These are phyloP conservation scores for Mycena vulgaris DNA, from an alignment of 768 basidiomycete genomes.

Conservation along the genomic window DNA sequence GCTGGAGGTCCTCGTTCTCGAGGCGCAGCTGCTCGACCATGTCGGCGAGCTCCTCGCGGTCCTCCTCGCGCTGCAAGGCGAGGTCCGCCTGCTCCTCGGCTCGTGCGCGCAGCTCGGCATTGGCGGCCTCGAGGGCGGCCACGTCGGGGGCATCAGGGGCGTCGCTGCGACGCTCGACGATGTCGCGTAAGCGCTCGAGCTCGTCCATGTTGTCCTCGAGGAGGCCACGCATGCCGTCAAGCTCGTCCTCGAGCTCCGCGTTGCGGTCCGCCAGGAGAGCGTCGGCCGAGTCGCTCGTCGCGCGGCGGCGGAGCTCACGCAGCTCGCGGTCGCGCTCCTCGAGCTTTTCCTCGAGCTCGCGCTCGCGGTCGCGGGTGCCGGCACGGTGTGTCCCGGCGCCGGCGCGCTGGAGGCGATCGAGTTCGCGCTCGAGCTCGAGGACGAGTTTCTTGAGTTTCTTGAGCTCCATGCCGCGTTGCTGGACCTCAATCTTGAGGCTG, in stretches of 20 bases:
- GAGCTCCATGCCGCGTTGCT: constrained; percentile 90
- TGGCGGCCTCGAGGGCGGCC: constrained; percentile 74
- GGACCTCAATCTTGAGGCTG: constrained; percentile 92
- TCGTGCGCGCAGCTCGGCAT: constrained; percentile 70
- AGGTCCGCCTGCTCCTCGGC: constrained; percentile 74
- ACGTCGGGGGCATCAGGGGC: constrained; percentile 47
- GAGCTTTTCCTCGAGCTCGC: constrained; percentile 83
- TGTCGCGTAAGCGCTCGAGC: constrained; percentile 79
- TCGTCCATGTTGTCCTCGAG: constrained; percentile 90
- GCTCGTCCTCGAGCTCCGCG: constrained; percentile 78
- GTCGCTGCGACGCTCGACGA: constrained; percentile 72
- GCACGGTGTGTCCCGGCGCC: constrained; percentile 53
- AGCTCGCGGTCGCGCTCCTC: constrained; percentile 82
- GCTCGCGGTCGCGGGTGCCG: constrained; percentile 67
- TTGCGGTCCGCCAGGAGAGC: constrained; percentile 73
- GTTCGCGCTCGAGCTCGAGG: constrained; percentile 85
- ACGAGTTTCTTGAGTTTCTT: constrained; percentile 94
- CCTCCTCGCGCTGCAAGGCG: constrained; percentile 73
- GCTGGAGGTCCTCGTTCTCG: constrained; percentile 76
- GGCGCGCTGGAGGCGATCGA: constrained; percentile 77
- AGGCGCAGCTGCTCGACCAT: constrained; percentile 74
- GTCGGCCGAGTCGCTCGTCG: constrained; percentile 59
- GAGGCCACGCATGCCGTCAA: constrained; percentile 78
- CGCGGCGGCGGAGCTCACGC: constrained; percentile 71
- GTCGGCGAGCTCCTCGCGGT: constrained; percentile 80